Evolutionary conservation across 2,329 filamentous ascomycete species (phyloP).

Genomic region (Alternaria ethzedia): DNA sequence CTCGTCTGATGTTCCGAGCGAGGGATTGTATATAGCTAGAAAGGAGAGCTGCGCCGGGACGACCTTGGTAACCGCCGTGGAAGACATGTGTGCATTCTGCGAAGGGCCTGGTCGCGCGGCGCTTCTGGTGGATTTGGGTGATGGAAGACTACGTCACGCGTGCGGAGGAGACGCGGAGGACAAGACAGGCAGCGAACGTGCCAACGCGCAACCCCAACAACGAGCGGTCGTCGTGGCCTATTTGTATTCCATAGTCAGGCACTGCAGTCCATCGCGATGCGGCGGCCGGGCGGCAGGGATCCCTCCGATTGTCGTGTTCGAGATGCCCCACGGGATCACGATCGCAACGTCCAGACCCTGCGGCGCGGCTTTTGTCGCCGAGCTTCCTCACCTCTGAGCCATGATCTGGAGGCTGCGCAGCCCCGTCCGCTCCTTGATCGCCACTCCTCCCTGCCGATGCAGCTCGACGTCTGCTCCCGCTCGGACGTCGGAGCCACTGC

Average conservation of each 20-base stretch:
- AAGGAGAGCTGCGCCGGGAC: constrained; percentile 87
- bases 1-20: constrained; percentile 74
- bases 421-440: constrained; percentile 27
- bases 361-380: constrained; percentile 8
- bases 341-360: constrained; percentile 6
- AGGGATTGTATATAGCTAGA: constrained; percentile 93
- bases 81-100: constrained; percentile 30
- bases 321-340: constrained; percentile 17
- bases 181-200: background rate
- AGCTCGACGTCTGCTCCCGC: constrained; percentile 15
- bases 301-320: constrained; percentile 1
- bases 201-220: background rate
- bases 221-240: constrained; percentile 6
- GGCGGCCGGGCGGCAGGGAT: constrained; percentile 3
- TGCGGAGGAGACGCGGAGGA: constrained; percentile 4
- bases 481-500: constrained; percentile 61
- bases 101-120: constrained; percentile 6
- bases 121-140: background rate
- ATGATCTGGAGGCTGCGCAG: constrained; percentile 25
- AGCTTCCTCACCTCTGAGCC: constrained; percentile 7
- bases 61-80: constrained; percentile 48
- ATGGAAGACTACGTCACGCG: constrained; percentile 11
- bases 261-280: constrained; percentile 5
- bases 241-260: constrained; percentile 5
- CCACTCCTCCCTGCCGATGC: constrained; percentile 10